Evolutionary conservation across 2,329 filamentous ascomycete genomes (phyloP), one percentile per base, ranked within the genome.

Genomic region (Fusarium nurragi): DNA sequence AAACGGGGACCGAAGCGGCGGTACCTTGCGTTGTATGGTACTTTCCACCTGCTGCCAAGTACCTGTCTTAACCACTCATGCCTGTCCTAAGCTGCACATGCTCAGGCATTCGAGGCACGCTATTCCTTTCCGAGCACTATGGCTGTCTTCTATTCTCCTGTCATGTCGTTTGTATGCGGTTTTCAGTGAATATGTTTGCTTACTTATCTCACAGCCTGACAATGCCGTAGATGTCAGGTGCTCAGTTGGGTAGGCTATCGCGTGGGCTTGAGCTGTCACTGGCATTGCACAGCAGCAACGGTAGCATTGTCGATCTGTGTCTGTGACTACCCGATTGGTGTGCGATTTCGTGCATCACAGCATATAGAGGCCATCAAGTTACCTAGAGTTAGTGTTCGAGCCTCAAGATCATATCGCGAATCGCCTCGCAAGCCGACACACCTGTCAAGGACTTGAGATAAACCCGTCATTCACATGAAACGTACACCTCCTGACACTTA

Each of bases 81-180:
- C 18, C 61, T 65, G 71, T 46, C 65, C 65, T 53, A 62, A 71
- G 43, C 44, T 50, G 70, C 70, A 72, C 70, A 72, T 72, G 70
- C 44, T 51, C 54, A 18, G 22, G 26, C n/a, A 18, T 34, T 34
- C 16, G 8, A 18, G 16, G 16, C 32, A 38, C 48, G 36, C 64
- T 68, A 67, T 68, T 34, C 58, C 67, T 19, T 25, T 60, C 52
- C 39, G 30, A 59, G 60, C 51, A 62, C 26, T 49, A 53, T 61
- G 38, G 67, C 54, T 34, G 26, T 25, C 30, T 32, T 54, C n/a
- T 32, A 32, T 54, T 46, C 34, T 14, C 36, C 23, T 38, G 25
- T 22, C 21, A 25, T 40, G 32, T 30, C 16, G 36, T 60, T 36
- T 37, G 36, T 18, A 36, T 59, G 43, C 47, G 22, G 13, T 21